A percentile compares a stretch with the other conserved stretches of the same genome.
These are phyloP conservation scores for Neonectria coccinea DNA, from an alignment of 2,329 filamentous ascomycete species.

Conservation along the genomic window DNA sequence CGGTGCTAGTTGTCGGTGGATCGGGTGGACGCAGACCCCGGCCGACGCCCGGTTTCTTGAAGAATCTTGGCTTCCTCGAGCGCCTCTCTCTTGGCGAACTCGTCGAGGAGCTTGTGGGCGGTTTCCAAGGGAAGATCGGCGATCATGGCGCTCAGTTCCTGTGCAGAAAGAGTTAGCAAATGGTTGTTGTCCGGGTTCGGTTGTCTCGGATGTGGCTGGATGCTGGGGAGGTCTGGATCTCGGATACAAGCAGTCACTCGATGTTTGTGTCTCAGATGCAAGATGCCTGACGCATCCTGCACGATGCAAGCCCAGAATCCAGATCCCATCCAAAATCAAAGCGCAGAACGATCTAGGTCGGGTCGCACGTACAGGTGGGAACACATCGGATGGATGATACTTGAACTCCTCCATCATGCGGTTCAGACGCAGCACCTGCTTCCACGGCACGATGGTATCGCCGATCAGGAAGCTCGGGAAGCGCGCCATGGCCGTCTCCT, in stretches of 20 bases:
- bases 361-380: slow-evolving; percentile 34
- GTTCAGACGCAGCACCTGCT: slow-evolving; percentile 50
- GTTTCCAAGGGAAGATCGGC: slow-evolving; percentile 36
- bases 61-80: slow-evolving; percentile 34
- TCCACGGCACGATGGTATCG: slow-evolving; percentile 52
- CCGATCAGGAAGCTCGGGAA: slow-evolving; percentile 50
- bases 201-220: not conserved
- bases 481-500: slow-evolving; percentile 50
- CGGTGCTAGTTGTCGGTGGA: not conserved
- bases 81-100: slow-evolving; percentile 34
- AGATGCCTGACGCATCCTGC: not conserved
- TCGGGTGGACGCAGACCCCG: not conserved
- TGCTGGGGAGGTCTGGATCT: not conserved
- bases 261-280: not conserved
- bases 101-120: slow-evolving; percentile 33
- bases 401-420: slow-evolving; percentile 52
- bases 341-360: not conserved
- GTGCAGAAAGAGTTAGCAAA: not conserved
- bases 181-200: no score
- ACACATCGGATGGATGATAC: slow-evolving; percentile 48
- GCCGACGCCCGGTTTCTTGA: not conserved
- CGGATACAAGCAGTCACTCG: not conserved
- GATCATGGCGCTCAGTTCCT: slow-evolving; percentile 18
- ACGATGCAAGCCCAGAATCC: no score
- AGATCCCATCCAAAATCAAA: no score